A percentile compares a stretch with the other conserved stretches of the same genome.
phyloP scores from a whole-genome alignment of 306 rosid genomes.

The Trifolium fragiferum region DNA sequence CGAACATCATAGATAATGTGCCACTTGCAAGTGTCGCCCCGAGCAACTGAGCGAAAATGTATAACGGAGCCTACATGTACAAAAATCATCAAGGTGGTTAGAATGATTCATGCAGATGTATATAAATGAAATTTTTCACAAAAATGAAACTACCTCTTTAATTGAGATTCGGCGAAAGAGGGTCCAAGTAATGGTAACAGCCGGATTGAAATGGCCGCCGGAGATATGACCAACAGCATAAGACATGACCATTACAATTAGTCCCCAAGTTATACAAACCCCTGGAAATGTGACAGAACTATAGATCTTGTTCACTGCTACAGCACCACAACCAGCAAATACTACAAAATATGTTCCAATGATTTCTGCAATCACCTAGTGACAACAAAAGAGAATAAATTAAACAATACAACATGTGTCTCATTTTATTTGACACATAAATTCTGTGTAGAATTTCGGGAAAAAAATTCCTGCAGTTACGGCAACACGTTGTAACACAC shows the following conservation, averaged over 20 bases:
- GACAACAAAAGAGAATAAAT: background rate
- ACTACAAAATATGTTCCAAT: slow-evolving; percentile 65
- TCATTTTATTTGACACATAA: background rate
- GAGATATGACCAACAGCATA: slow-evolving; percentile 58
- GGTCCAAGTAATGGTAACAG: slow-evolving; percentile 60
- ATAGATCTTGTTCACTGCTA: slow-evolving; percentile 39
- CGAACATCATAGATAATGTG: slow-evolving; percentile 37
- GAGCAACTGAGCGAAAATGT: slow-evolving; percentile 51
- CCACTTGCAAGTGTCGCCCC: slow-evolving; percentile 44
- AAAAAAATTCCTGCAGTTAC: too few species aligned
- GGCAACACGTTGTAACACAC: too few species aligned
- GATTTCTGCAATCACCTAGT: slow-evolving; percentile 50
- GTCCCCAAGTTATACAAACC: slow-evolving; percentile 46
- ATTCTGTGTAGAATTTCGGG: background rate
- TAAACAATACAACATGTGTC: background rate
- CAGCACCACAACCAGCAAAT: slow-evolving; percentile 51
- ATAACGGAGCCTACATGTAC: slow-evolving; percentile 46
- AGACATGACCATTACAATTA: slow-evolving; percentile 54
- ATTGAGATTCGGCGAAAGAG: slow-evolving; percentile 40
- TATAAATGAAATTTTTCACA: background rate
- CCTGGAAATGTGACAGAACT: slow-evolving; percentile 49
- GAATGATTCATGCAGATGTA: background rate
- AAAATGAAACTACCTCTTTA: slow-evolving; percentile 5
- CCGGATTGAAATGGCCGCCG: slow-evolving; percentile 68
- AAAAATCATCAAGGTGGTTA: background rate